A percentile compares a stretch with the other conserved stretches of the same genome.
phyloP scores from a whole-genome alignment of 805 yeast species.

The Cyberlindnera petersonii region DNA sequence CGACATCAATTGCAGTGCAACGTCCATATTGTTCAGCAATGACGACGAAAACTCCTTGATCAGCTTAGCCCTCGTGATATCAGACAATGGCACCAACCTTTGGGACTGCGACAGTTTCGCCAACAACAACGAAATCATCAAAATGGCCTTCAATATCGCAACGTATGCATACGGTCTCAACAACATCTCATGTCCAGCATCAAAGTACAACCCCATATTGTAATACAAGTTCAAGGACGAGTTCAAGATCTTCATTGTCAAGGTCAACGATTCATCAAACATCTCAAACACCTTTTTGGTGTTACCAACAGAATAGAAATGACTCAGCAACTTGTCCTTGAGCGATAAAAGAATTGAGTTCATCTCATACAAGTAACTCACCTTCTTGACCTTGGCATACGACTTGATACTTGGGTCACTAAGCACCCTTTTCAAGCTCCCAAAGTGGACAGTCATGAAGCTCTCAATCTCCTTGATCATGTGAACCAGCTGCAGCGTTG shows the following conservation, averaged over 20 bases:
- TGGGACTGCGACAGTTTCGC: conserved; percentile 22
- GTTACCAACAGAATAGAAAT: conserved; percentile 34
- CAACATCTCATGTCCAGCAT: conserved; percentile 35
- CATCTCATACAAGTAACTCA: conserved; percentile 25
- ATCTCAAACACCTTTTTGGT: conserved; percentile 33
- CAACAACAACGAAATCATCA: conserved; percentile 10
- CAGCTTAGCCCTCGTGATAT: conserved; percentile 7
- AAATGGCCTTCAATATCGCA: conserved; percentile 14
- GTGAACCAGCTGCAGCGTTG: conserved; percentile 33
- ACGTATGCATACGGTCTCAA: conserved; percentile 35
- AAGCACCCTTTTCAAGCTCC: conserved; percentile 20
- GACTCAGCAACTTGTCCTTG: conserved; percentile 35
- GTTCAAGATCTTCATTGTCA: conserved; percentile 32
- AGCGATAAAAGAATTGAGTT: conserved; percentile 33
- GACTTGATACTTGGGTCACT: conserved; percentile 11
- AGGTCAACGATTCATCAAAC: conserved; percentile 30
- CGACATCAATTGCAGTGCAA: conserved; percentile 16
- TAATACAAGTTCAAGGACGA: conserved; percentile 31
- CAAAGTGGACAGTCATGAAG: conserved; percentile 28
- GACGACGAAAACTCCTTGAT: conserved; percentile 14
- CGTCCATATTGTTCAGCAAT: conserved; percentile 8
- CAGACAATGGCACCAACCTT: conserved; percentile 7
- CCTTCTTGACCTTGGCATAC: conserved; percentile 23
- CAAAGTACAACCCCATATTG: conserved; percentile 34
- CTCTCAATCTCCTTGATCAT: conserved; percentile 33